Evolutionary conservation across 495 filamentous ascomycete species (phyloP), one percentile per base, ranked within the genome.

Genomic region (Poronia punctata): DNA sequence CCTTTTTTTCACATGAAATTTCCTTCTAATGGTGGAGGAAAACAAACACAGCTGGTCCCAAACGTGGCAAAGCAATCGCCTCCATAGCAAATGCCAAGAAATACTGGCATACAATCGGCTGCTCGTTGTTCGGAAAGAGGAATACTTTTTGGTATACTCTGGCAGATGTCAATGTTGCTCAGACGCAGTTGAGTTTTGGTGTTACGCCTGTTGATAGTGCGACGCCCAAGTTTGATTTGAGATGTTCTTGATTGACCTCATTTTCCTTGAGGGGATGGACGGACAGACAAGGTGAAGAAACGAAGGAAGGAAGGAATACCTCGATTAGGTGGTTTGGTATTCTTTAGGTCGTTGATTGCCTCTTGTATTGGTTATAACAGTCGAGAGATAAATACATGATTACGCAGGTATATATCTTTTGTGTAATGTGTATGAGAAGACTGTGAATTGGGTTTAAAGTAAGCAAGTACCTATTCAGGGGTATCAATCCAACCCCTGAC

Each of bases 61-160:
- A 62, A 7, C 56, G 70, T 43, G 73, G 72, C 39, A 57, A 75
- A 16, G 83, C 78, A 38, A 66, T 78, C n/a, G 68, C 85, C 33
- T 75, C 62, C 23, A 25, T 58, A 15, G 66, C 57, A 10, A 87
- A 88, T 58, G 78, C 84, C 21, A 69, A 78, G 66, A 68, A 56
- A 21, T 90, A 78, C 65, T 90, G 83, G 79, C 69, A 82, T 38
- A 60, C 77, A 35, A 74, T 85, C 43, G 80, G 71, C 22, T 90
- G 85, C 70, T 30, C 48, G 22, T 65, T 83, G 18, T 78, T 84
- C 48, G 78, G 72, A 35, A 66, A 72, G 22, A 61, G 62, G 62
- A 84, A 80, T 57, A 77, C 72, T 38, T 87, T 69, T 61, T 87
- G 74, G 72, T 84, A 80, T 64, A 77, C 73, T 29, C 67, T 84